Evolutionary conservation across 179 eudicot species (phyloP).

Genomic region (Amaranthus tricolor): DNA sequence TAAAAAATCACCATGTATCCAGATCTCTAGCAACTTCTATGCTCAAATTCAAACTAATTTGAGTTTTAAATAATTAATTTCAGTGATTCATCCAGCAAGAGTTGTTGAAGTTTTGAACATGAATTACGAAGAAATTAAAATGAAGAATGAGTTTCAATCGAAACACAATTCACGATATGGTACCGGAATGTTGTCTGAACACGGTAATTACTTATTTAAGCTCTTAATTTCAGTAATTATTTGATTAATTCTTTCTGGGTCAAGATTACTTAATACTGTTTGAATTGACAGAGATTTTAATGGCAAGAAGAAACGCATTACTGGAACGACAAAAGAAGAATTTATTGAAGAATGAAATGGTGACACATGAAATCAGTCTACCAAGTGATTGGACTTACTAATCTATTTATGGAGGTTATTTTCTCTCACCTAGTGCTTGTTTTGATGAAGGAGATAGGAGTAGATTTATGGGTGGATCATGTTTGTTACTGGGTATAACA

Average conservation of each 20-base stretch:
- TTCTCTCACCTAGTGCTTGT: constrained; percentile 25
- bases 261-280: not conserved
- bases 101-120: constrained; percentile 36
- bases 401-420: not conserved
- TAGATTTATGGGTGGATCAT: not conserved
- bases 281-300: constrained; percentile 30
- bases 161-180: constrained; percentile 22
- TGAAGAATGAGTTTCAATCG: constrained; percentile 13
- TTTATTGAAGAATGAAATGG: constrained; percentile 16
- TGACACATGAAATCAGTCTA: constrained; percentile 39
- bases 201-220: constrained; percentile 28
- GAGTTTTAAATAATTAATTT: not conserved
- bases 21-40: constrained; percentile 16
- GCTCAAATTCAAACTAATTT: not conserved
- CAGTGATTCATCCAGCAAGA: constrained; percentile 42
- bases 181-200: constrained; percentile 21
- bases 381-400: constrained; percentile 75
- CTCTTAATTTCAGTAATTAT: not conserved
- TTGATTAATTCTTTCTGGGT: not conserved
- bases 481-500: constrained; percentile 11
- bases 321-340: constrained; percentile 34
- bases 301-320: constrained; percentile 49
- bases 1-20: not conserved
- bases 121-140: constrained; percentile 30
- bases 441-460: constrained; percentile 15